Evolutionary conservation across 1,284 basidiomycete genomes (phyloP).

Genomic region (Ustilago trichophora): DNA sequence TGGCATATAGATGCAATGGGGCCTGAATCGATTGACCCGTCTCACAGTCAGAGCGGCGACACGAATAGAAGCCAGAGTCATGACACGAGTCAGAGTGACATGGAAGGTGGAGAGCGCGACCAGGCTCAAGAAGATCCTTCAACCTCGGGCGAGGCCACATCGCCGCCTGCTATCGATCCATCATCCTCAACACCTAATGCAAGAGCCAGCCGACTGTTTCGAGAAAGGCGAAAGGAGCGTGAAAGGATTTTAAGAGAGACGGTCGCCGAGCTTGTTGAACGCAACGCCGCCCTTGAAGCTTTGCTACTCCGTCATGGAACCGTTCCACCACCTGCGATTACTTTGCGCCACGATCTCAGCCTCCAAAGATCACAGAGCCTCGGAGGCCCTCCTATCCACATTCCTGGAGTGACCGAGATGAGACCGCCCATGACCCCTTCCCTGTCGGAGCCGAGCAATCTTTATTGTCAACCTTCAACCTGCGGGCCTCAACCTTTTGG

Average conservation of each 20-base stretch:
- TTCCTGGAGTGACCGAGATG: slow-evolving; percentile 17
- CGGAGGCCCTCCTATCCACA: slow-evolving; percentile 33
- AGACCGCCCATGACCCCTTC: not conserved
- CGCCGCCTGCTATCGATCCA: not conserved
- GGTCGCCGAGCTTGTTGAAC: slow-evolving; percentile 14
- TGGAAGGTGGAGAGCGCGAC: not conserved
- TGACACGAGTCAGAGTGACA: not conserved
- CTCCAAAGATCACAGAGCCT: slow-evolving; percentile 13
- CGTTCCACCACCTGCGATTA: slow-evolving; percentile 5
- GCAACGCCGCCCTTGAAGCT: slow-evolving; percentile 21
- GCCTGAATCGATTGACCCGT: not conserved
- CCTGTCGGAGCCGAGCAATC: not conserved
- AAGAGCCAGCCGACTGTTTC: slow-evolving; percentile 28
- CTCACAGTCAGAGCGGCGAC: not conserved
- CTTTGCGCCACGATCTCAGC: slow-evolving; percentile 18
- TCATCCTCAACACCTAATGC: slow-evolving; percentile 16
- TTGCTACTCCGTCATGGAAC: slow-evolving; percentile 21
- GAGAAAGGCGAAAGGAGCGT: slow-evolving; percentile 31
- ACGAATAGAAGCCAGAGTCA: slow-evolving; percentile 3
- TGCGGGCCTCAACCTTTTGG: not conserved
- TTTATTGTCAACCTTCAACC: not conserved
- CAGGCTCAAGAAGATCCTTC: not conserved
- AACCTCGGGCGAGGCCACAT: not conserved
- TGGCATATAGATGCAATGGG: not conserved
- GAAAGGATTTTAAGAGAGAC: slow-evolving; percentile 34